phyloP scores from a whole-genome alignment of 805 yeast species.

The Candida ulmi region DNA sequence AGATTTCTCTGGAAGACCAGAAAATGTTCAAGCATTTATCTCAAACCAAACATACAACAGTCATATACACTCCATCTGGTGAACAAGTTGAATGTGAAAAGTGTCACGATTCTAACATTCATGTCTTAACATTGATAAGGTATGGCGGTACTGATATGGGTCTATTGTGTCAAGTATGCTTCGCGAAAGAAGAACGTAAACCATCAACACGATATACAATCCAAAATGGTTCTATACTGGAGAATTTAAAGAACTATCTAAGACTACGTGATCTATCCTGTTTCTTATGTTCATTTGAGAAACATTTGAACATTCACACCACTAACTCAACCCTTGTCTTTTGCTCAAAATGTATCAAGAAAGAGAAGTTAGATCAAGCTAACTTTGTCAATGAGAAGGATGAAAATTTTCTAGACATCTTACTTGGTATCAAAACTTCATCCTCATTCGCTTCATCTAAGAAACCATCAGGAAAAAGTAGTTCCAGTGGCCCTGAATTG shows the following conservation, averaged over 20 bases:
- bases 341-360: slow-evolving; percentile 39
- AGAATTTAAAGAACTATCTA: slow-evolving; percentile 40
- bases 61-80: slow-evolving; percentile 27
- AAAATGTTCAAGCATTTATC: slow-evolving; percentile 49
- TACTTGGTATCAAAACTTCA: slow-evolving; percentile 42
- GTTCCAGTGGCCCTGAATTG: no score
- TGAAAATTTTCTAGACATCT: slow-evolving; percentile 39
- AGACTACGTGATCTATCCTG: slow-evolving; percentile 49
- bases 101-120: slow-evolving; percentile 49
- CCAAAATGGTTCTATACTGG: slow-evolving; percentile 50
- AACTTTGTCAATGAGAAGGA: slow-evolving; percentile 39
- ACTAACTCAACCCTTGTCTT: slow-evolving; percentile 24
- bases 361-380: slow-evolving; percentile 10
- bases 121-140: slow-evolving; percentile 43
- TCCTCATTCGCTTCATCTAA: no score
- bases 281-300: slow-evolving; percentile 36
- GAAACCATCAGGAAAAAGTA: slow-evolving; percentile 1
- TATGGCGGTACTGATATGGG: slow-evolving; percentile 53
- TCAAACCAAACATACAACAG: slow-evolving; percentile 46
- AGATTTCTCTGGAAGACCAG: slow-evolving; percentile 26
- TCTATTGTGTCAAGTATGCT: slow-evolving; percentile 42
- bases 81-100: slow-evolving; percentile 51
- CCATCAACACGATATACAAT: slow-evolving; percentile 46
- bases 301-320: slow-evolving; percentile 31
- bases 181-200: slow-evolving; percentile 32